Conservation (phyloP, 495 filamentous ascomycete genomes). For the Aspergillus bridgeri region DNA sequence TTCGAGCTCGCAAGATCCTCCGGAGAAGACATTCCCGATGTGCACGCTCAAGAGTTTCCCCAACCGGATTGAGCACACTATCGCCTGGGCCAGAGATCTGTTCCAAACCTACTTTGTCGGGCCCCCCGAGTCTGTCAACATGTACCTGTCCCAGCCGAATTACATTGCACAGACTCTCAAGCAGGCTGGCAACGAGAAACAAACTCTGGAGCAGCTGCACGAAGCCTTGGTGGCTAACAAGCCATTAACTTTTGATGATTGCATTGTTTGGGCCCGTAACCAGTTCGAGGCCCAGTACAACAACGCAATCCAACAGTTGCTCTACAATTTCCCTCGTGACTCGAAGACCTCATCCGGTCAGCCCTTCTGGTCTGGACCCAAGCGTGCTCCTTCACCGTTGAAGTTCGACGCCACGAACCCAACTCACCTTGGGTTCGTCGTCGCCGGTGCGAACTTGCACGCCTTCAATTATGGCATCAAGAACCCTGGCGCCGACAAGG, state of each 20-base stretch:
- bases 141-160: conserved; percentile 87
- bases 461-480: conserved; percentile 98
- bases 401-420: conserved; percentile 81
- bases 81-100: conserved; percentile 93
- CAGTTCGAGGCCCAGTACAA: conserved; percentile 97
- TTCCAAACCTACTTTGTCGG: conserved; percentile 94
- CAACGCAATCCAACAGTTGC: conserved; percentile 92
- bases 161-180: conserved; percentile 88
- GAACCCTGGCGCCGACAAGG: conserved; percentile 59
- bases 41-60: conserved; percentile 97
- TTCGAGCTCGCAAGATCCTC: conserved; percentile 96
- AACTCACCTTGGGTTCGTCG: conserved; percentile 81
- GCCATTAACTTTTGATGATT: conserved; percentile 91
- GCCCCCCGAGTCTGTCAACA: conserved; percentile 89
- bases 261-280: conserved; percentile 86
- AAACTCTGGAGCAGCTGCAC: conserved; percentile 83
- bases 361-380: conserved; percentile 97
- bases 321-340: conserved; percentile 98
- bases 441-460: conserved; percentile 87
- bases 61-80: conserved; percentile 98
- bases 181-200: conserved; percentile 94
- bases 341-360: conserved; percentile 81
- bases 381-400: conserved; percentile 89
- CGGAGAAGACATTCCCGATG: conserved; percentile 98
- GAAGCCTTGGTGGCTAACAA: conserved; percentile 92